phyloP scores from a whole-genome alignment of 768 basidiomycete genomes.

The Leccinellum luteum region DNA sequence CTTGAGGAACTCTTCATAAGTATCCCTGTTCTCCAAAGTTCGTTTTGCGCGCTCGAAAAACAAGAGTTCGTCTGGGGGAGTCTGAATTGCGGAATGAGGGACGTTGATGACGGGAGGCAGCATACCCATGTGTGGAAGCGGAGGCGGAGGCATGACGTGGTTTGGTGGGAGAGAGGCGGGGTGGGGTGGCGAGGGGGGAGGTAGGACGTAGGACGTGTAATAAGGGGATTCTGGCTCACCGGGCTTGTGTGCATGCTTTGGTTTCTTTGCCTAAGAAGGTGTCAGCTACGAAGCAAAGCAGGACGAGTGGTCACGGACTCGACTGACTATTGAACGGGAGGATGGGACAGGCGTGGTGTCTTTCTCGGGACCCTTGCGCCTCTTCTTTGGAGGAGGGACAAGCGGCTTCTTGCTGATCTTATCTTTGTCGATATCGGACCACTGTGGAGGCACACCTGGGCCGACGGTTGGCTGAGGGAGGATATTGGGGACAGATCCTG shows the following conservation, averaged over 20 bases:
- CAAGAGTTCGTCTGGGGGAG: constrained; percentile 69
- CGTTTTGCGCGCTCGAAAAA: constrained; percentile 96
- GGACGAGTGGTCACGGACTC: constrained; percentile 37
- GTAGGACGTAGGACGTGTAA: constrained; percentile 45
- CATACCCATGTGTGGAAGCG: constrained; percentile 28
- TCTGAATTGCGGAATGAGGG: constrained; percentile 32
- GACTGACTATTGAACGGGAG: constrained; percentile 45
- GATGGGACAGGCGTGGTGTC: constrained; percentile 61
- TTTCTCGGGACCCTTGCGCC: constrained; percentile 64
- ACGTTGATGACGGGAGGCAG: constrained; percentile 23
- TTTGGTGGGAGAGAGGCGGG: constrained; percentile 16
- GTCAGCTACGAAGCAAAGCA: constrained; percentile 5
- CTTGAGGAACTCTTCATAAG: constrained; percentile 94
- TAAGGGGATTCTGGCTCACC: constrained; percentile 54
- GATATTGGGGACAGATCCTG: constrained; percentile 44
- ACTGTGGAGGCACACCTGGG: constrained; percentile 34
- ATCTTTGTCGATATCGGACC: constrained; percentile 41
- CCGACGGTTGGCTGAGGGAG: constrained; percentile 46
- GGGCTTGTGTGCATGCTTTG: constrained; percentile 59
- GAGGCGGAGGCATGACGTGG: constrained; percentile 30
- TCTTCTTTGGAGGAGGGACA: constrained; percentile 48
- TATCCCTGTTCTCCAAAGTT: constrained; percentile 67
- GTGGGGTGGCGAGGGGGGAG: constrained; percentile 34
- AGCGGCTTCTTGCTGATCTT: constrained; percentile 43
- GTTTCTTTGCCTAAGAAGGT: constrained; percentile 51